A percentile compares a stretch with the other conserved stretches of the same genome.
Conservation (phyloP, 257 asterid species). For the Jacaranda mimosifolia region DNA sequence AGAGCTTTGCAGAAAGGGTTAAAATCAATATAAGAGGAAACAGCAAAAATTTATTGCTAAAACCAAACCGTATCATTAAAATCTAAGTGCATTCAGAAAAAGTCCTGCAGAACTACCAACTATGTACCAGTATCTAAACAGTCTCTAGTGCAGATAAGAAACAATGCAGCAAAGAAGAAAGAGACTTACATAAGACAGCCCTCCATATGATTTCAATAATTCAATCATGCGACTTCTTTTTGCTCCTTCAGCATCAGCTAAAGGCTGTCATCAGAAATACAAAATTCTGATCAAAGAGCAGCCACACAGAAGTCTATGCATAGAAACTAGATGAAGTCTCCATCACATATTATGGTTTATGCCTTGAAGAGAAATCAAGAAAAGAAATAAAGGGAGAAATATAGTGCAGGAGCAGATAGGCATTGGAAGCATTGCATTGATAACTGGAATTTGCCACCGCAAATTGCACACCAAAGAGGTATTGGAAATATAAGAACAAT, state of each 20-base stretch:
- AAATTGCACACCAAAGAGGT: too few relatives aligned
- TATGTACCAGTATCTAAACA: neutral
- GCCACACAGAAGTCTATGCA: neutral
- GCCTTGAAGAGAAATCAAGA: neutral
- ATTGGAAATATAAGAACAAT: too few relatives aligned
- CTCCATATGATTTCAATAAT: conserved; percentile 78
- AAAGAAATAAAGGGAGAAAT: neutral
- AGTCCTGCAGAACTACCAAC: neutral
- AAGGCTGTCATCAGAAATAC: conserved; percentile 68
- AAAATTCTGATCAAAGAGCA: conserved; percentile 22
- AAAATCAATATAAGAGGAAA: too few relatives aligned
- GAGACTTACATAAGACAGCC: conserved; percentile 84
- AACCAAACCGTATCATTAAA: too few relatives aligned
- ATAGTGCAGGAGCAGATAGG: too few relatives aligned
- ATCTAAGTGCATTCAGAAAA: too few relatives aligned
- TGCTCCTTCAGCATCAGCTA: conserved; percentile 99
- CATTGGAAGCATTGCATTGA: too few relatives aligned
- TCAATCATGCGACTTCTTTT: conserved; percentile 71
- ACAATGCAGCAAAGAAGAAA: conserved; percentile 20
- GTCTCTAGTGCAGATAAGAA: neutral
- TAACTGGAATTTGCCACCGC: too few relatives aligned
- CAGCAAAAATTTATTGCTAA: too few relatives aligned
- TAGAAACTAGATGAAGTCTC: conserved; percentile 18
- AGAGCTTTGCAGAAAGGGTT: neutral
- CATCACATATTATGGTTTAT: conserved; percentile 17